Conservation (phyloP, 2,329 filamentous ascomycete genomes). For the Sclerotinia borealis region DNA sequence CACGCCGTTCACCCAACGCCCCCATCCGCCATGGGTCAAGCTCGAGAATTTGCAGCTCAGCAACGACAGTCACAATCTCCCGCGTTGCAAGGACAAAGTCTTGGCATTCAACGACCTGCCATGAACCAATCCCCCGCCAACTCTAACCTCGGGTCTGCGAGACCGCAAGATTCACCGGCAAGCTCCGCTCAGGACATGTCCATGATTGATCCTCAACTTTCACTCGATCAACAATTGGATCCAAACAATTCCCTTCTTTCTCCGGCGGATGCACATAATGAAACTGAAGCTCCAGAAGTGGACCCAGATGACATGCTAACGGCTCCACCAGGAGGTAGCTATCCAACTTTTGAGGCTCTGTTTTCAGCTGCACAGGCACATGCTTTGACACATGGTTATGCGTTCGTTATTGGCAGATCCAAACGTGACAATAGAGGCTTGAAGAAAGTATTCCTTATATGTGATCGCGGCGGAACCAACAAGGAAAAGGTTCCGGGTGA, state of each 20-base stretch:
- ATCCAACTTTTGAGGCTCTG: constrained; percentile 57
- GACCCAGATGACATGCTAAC: constrained; percentile 30
- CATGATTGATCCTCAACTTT: constrained; percentile 32
- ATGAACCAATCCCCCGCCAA: constrained; percentile 28
- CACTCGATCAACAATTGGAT: constrained; percentile 28
- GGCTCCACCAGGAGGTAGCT: constrained; percentile 55
- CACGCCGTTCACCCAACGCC: constrained; percentile 27
- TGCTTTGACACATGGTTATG: constrained; percentile 61
- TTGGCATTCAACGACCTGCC: constrained; percentile 20
- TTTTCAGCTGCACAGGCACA: constrained; percentile 60
- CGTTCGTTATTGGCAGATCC: constrained; percentile 61
- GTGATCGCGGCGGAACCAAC: constrained; percentile 60
- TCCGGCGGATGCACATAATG: constrained; percentile 1
- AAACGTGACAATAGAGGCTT: constrained; percentile 59
- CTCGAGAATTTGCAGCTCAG: constrained; percentile 12
- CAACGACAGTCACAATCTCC: constrained; percentile 30
- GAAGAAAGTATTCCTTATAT: constrained; percentile 63
- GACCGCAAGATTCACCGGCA: constrained; percentile 25
- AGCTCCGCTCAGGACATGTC: constrained; percentile 28
- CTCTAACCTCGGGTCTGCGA: constrained; percentile 18
- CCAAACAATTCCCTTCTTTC: constrained; percentile 20
- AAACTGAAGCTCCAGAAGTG: constrained; percentile 17
- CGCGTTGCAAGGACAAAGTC: constrained; percentile 22
- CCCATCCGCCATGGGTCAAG: constrained; percentile 20
- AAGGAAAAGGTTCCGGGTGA: constrained; percentile 39